phyloP scores from a whole-genome alignment of 352 stramenopile species.

The Phytophthora ohioensis region DNA sequence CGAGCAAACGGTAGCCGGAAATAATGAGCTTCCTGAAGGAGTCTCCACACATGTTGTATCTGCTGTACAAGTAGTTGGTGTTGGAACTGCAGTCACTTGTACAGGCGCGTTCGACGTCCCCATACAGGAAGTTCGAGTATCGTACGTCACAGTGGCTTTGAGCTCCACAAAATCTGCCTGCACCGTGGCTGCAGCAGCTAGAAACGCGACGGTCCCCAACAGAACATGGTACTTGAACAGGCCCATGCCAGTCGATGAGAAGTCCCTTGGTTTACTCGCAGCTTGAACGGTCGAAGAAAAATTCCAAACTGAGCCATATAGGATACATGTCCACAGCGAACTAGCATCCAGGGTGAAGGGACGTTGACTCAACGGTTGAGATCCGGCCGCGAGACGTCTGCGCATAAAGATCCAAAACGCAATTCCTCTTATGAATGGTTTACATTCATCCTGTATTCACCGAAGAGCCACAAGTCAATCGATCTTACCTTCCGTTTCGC shows the following conservation, averaged over 20 bases:
- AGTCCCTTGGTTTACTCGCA: neutral
- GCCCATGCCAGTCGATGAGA: neutral
- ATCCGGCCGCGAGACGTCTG: conserved; percentile 6
- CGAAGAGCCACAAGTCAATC: too few relatives aligned
- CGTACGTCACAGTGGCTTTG: conserved; percentile 8
- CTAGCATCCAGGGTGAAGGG: neutral
- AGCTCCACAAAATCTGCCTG: conserved; percentile 10
- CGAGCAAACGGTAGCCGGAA: conserved; percentile 9
- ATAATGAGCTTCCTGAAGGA: conserved; percentile 1
- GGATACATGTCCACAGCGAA: neutral
- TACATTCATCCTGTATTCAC: conserved; percentile 20
- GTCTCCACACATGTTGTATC: conserved; percentile 5
- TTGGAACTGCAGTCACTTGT: conserved; percentile 3
- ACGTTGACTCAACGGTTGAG: neutral
- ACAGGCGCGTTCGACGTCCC: neutral
- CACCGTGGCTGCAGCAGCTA: neutral
- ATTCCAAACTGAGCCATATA: conserved; percentile 11
- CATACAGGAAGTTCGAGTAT: neutral
- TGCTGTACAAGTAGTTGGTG: neutral
- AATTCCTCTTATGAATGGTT: conserved; percentile 1
- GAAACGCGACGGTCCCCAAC: neutral
- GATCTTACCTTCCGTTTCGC: conserved; percentile 6
- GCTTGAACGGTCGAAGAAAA: neutral
- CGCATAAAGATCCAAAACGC: conserved; percentile 2
- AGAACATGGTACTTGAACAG: conserved; percentile 3